A percentile compares a stretch with the other conserved stretches of the same genome.
These are phyloP conservation scores for Globisporangium parvum DNA, from an alignment of 352 stramenopile species.

Conservation along the genomic window DNA sequence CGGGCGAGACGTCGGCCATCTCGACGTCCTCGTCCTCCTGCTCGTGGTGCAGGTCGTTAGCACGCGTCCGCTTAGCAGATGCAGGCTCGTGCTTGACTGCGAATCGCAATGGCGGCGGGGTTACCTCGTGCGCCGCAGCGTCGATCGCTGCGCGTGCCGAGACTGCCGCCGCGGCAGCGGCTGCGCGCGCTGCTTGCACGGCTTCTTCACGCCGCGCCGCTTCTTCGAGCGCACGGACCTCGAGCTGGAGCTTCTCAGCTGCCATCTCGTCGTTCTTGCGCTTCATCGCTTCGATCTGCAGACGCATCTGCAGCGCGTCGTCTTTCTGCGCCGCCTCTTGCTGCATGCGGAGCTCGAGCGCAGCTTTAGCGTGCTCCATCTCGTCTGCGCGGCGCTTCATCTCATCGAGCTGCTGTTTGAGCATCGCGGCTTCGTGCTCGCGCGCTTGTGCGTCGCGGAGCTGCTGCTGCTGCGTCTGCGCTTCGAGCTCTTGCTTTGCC, in stretches of 20 bases:
- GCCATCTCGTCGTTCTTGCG: conserved; percentile 40
- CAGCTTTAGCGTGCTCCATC: conserved; percentile 31
- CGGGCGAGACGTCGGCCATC: conserved; percentile 44
- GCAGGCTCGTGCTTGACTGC: conserved; percentile 20
- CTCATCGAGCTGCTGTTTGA: conserved; percentile 52
- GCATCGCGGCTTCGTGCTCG: conserved; percentile 27
- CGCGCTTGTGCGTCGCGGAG: conserved; percentile 32
- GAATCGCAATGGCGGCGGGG: background rate
- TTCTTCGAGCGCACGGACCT: conserved; percentile 35
- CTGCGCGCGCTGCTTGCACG: conserved; percentile 49
- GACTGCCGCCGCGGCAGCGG: conserved; percentile 56
- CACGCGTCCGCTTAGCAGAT: conserved; percentile 37
- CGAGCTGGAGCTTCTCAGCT: conserved; percentile 39
- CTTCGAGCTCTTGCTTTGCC: conserved; percentile 33
- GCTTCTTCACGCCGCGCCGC: conserved; percentile 48
- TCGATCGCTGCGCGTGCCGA: conserved; percentile 67
- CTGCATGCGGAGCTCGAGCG: conserved; percentile 27
- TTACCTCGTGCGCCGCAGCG: conserved; percentile 42
- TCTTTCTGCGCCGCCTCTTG: conserved; percentile 31
- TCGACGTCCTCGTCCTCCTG: conserved; percentile 47
- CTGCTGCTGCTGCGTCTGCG: conserved; percentile 22
- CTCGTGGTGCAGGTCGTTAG: conserved; percentile 18
- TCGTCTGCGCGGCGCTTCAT: conserved; percentile 35
- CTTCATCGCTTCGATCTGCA: conserved; percentile 41
- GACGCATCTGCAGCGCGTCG: conserved; percentile 33